Base-by-base conservation (phyloP, 352 stramenopile species). In the Blastocystis hominis region DNA sequence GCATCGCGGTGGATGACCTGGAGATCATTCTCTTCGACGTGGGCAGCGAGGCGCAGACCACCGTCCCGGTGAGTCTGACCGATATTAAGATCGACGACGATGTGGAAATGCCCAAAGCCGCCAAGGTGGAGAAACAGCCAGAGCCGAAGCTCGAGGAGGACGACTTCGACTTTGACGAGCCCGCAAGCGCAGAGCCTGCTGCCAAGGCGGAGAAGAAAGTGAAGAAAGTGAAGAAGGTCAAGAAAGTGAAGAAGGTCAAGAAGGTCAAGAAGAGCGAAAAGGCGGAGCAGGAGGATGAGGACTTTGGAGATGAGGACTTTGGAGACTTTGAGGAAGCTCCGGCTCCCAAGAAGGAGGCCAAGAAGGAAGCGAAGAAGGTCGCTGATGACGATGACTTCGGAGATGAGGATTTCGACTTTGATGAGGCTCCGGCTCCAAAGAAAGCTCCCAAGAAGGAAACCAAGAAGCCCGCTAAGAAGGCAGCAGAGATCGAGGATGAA, bases 191-290 rank as follows among this genome's bases (percentile, higher is more conserved):
- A 47, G 54, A 84, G 72, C 15, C 62, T 30, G 50, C 42, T 7
- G 72, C 66, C n/a, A 80, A 80, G 30, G 70, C 40, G 40, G 42
- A 62, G 24, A 80, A 80, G 70, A 84, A 84, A 36, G 66, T 77
- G 3, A 77, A 77, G 36, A 84, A 84, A 6, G 72, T 84, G 38
- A 84, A 84, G 72, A 84, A 84, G 72, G 72, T 84, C 7, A 84
- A 84, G 72, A 84, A 84, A 17, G 72, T 84, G 50, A 84, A 84
- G 72, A 84, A 84, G 38, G 72, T 84, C 15, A 84, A 84, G 53
- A 84, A 84, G 72, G 72, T 84, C 1, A 84, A 84, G 72, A 84
- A 84, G 50, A 53, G 54, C 34, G 62, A 84, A 53, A 84, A 84
- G 30, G 55, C 7, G 6, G 42, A 84, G 40, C 44, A 84, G 10